Evolutionary conservation across 148 eudicot species (phyloP), one percentile per base, ranked within the genome.

Genomic region (Vaccinium vitisidaea): DNA sequence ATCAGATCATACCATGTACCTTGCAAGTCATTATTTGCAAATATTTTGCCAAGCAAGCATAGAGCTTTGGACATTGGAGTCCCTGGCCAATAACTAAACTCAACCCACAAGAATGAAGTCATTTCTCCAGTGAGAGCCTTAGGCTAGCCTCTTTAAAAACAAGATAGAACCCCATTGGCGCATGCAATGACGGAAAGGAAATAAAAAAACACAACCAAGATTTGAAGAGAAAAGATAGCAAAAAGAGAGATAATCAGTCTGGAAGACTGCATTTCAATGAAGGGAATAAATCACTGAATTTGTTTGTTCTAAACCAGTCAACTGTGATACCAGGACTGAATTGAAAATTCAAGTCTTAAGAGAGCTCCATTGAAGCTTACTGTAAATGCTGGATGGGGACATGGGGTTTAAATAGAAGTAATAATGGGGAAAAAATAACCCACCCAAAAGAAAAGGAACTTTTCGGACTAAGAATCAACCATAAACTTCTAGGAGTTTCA

Each of bases 201-300:
- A 12, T 8, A 76, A n/a, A 21, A 76, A 48, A 43, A 43, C 6
- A 36, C 23, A 76, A 48, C 55, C n/a, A 48, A 75, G 19, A 46
- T 14, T 39, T 32, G 11, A 46, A 58, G 32, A 80, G 2, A 36
- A 36, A 52, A 23, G 12, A 80, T 11, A 58, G 30, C 52, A 32
- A 36, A 55, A 56, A 4, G 6, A 15, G 56, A 10, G 56, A 80
- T 0, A 36, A 48, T 73, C 67, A 54, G 53, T 56, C 32, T 53
- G 21, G 21, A 83, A 13, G 50, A 83, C 65, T 82, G 77, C 78
- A 52, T 13, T 82, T 21, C 30, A 27, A 50, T 23, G 8, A 52
- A 70, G 49, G 73, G 65, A 83, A 83, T 73, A 74, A 83, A 55
- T 83, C 32, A 36, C 67, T 30, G 79, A 27, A 82, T 52, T 71